Percentiles rank a stretch among this genome's conserved stretches.
phyloP scores from a whole-genome alignment of 768 basidiomycete species.

The Holtermannia corniformis region DNA sequence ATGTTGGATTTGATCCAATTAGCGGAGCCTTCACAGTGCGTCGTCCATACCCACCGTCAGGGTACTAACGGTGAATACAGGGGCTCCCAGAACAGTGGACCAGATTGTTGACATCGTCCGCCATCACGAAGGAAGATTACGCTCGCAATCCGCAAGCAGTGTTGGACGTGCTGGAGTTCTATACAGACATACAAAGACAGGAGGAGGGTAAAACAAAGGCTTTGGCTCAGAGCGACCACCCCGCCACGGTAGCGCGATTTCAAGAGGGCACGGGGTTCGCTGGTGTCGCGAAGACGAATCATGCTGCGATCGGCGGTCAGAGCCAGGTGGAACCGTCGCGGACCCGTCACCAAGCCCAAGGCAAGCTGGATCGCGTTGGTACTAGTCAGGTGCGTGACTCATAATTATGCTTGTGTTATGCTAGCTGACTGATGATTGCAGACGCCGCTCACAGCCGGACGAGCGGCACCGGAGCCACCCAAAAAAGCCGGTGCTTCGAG shows the following conservation, averaged over 20 bases:
- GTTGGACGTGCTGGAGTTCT: slow-evolving; percentile 94
- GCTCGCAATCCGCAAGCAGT: slow-evolving; percentile 95
- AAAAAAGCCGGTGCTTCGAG: no score
- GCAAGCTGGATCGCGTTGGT: no score
- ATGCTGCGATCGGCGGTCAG: neutral
- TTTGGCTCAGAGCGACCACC: neutral
- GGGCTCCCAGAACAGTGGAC: slow-evolving; percentile 97
- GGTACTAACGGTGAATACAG: slow-evolving; percentile 43
- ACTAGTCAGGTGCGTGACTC: no score
- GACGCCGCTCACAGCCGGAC: no score
- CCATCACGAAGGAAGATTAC: slow-evolving; percentile 96
- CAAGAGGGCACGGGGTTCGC: no score
- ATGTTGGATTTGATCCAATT: slow-evolving; percentile 91
- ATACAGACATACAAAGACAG: slow-evolving; percentile 95
- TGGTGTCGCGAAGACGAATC: slow-evolving; percentile 50
- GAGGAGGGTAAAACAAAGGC: slow-evolving; percentile 48
- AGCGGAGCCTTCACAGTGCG: slow-evolving; percentile 88
- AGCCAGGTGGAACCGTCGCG: no score
- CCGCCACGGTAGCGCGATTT: no score
- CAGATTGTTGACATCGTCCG: slow-evolving; percentile 89
- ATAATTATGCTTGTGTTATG: no score
- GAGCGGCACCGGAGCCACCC: no score
- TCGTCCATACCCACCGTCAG: slow-evolving; percentile 17
- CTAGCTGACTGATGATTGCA: no score
- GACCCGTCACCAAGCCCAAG: no score